Percentiles rank a stretch among this genome's conserved stretches.
Conservation (phyloP, 2,329 filamentous ascomycete species). For the Lomentospora prolificans region DNA sequence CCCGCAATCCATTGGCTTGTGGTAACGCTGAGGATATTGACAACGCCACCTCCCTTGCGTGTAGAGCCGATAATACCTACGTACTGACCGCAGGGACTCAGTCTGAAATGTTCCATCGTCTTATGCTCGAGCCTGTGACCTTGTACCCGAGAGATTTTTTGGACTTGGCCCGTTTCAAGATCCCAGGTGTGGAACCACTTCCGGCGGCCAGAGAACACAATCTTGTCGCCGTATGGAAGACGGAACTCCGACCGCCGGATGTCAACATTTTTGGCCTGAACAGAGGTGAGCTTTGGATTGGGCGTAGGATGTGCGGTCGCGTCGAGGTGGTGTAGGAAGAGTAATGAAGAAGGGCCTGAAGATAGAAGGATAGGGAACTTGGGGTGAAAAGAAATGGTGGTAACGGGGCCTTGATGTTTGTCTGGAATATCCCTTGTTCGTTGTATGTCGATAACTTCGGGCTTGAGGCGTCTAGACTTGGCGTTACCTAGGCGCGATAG, state of each 20-base stretch:
- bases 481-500: conserved; percentile 45
- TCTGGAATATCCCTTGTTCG: conserved; percentile 77
- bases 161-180: conserved; percentile 67
- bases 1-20: conserved; percentile 84
- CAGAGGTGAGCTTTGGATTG: conserved; percentile 81
- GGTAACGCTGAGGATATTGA: conserved; percentile 72
- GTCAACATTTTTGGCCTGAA: conserved; percentile 78
- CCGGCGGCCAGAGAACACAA: conserved; percentile 81
- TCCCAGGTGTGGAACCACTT: conserved; percentile 95
- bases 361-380: conserved; percentile 81
- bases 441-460: conserved; percentile 85
- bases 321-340: conserved; percentile 83
- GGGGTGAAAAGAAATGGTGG: conserved; percentile 82
- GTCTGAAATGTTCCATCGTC: conserved; percentile 81
- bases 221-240: conserved; percentile 59
- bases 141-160: conserved; percentile 69
- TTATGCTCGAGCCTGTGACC: conserved; percentile 74
- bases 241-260: conserved; percentile 77
- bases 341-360: conserved; percentile 72
- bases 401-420: conserved; percentile 67
- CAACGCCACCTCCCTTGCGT: conserved; percentile 74
- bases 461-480: conserved; percentile 64
- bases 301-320: conserved; percentile 64
- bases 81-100: conserved; percentile 78
- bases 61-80: conserved; percentile 74